These are phyloP conservation scores for Pseudonectria buxi DNA, from an alignment of 2,329 filamentous ascomycete species.

Conservation along the genomic window DNA sequence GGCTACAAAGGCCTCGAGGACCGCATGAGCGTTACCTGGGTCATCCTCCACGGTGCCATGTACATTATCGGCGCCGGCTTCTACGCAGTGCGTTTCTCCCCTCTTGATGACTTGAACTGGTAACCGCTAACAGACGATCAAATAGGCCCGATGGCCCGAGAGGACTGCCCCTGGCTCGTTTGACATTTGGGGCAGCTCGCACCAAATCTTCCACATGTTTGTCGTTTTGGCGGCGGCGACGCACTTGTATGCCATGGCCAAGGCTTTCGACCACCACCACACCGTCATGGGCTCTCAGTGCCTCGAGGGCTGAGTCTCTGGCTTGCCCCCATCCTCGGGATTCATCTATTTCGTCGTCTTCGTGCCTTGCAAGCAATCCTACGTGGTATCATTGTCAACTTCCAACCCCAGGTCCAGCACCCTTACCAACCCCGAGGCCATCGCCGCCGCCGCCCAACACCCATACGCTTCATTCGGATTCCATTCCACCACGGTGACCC, in stretches of 20 bases:
- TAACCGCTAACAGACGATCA: conserved; percentile 2
- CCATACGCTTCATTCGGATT: conserved; percentile 61
- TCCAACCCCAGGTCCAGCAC: conserved; percentile 58
- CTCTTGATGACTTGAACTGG: background rate
- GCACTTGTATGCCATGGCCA: conserved; percentile 74
- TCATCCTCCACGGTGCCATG: conserved; percentile 70
- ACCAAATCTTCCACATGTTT: conserved; percentile 92
- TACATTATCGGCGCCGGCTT: conserved; percentile 82
- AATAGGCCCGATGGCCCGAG: conserved; percentile 72
- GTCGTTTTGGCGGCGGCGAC: conserved; percentile 76
- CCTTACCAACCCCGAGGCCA: conserved; percentile 60
- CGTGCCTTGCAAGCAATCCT: background rate
- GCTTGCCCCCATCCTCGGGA: background rate
- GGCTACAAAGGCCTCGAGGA: conserved; percentile 59
- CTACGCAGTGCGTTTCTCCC: conserved; percentile 61
- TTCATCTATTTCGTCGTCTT: background rate
- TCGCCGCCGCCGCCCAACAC: conserved; percentile 59
- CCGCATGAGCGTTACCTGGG: conserved; percentile 74
- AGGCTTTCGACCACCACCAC: conserved; percentile 83
- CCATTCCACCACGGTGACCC: conserved; percentile 58
- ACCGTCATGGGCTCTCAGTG: conserved; percentile 49
- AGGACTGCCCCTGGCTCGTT: conserved; percentile 68
- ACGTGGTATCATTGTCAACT: conserved; percentile 14
- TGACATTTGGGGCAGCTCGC: conserved; percentile 87
- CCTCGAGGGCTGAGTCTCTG: conserved; percentile 13